Base-by-base conservation (phyloP, 2,329 filamentous ascomycete genomes). In the Aspergillus cejpii region DNA sequence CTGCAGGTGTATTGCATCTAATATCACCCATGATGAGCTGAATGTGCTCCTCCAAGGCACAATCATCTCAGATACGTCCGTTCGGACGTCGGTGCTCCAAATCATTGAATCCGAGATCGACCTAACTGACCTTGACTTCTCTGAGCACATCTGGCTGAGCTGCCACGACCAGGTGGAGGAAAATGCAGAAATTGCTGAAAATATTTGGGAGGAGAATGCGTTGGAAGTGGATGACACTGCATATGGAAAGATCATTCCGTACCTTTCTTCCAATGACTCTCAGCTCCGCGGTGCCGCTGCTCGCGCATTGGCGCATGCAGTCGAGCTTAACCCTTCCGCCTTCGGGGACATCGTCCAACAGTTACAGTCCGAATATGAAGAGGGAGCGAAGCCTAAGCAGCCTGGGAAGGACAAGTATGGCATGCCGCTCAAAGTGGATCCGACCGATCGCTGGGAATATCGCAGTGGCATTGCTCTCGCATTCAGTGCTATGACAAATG, bases 121-220 rank as follows among this genome's bases (percentile, higher is more conserved):
- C 63, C 79, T 98, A 73, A 90, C 84, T 45, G 90, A 96, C 41
- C 74, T 90, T 26, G 78, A 83, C 23, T 92, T 89, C 59, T 92
- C 85, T 2, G 84, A 92, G 49, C 87, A 97, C 62, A 85, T 98
- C 17, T 98, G 89, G 89, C 76, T 98, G 33, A 87, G 87, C 34
- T 91, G 83, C 59, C 90, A 98, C 58, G 92, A 98, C 53, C 87
- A 94, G 56, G 80, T 88, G 15, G 80, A 85, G 34, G 90, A 97
- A 63, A 97, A 97, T 57, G 78, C 77, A 6, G 87, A 89, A 37
- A 74, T 94, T 42, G 91, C 86, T 5, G 78, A 76, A 41, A 86
- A 91, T 10, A 95, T 98, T 27, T 98, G 92, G 92, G 88, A 94
- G 59, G 92, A 96, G 60, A 94, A 91, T 61, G 84, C 80, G 6